Evolutionary conservation across 2,329 filamentous ascomycete species (phyloP), one percentile per base, ranked within the genome.

Genomic region (Diaporthe helianthi): DNA sequence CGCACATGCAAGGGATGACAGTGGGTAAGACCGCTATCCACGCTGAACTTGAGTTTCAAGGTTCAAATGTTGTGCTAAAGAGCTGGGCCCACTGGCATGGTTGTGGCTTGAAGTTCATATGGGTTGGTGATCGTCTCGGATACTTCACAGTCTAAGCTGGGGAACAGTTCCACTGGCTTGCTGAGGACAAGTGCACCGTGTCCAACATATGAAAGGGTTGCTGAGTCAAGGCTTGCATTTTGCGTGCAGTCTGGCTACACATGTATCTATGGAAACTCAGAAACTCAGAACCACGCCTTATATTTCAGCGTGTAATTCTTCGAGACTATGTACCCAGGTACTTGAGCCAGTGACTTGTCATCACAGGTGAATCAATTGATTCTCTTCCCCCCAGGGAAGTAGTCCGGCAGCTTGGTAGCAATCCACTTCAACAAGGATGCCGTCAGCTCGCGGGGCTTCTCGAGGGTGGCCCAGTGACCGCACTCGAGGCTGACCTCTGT

Each of bases 391-490:
- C 58, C 58, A 2, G 58, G 58, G 29, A 36, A 61, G 3, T 61
- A 61, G 0, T 47, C 38, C 51, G 64, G 64, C 19, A 66, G 51
- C 64, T 55, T 66, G 38, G 64, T 61, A 7, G 19, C n/a, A 38
- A 77, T 61, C 52, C 73, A 76, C 47, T 72, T 71, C 2, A 69
- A 60, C 10, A 78, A 41, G 0, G 74, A 75, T 24, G 77, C 75
- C 53, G 72, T 76, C 29, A 74, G 68, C 69, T 70, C 55, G 12
- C 61, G 51, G 4, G 69, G 69, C 58, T 46, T 65, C 69, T 82
- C 80, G 6, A 79, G 63, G 9, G 78, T 76, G 2, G 77, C 69
- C 76, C 79, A 81, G 72, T 82, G 81, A 0, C 79, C 77, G 0
- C 76, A 73, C 6, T 78, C 73, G 1, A 82, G 33, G 29, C 66